Base-by-base conservation (phyloP, 2,329 filamentous ascomycete species). In the Cytospora paraplurivora region DNA sequence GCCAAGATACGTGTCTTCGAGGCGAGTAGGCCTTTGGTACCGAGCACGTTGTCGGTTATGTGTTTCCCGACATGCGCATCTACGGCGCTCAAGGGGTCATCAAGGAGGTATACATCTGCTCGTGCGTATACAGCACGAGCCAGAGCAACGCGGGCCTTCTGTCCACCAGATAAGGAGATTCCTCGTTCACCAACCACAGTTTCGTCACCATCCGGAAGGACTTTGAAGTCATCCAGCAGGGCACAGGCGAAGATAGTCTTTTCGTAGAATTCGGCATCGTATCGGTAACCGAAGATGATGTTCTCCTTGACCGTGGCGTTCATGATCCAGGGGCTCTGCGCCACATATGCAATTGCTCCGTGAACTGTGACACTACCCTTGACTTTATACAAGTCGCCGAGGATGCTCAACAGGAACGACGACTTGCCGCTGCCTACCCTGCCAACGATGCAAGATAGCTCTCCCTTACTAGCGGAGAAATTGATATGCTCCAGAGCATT, bases 231-330 rank as follows among this genome's bases (percentile, higher is more conserved):
- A 69, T 97, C 93, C 7, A 89, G 73, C 38, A 99, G 81, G 53
- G 95, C 95, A 74, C 96, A 99, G 49, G 95, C 94, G 73, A 92
- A 88, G 57, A 99, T 83, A 0, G 94, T 97, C 72, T 91, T 88
- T 62, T 98, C 92, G 77, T 99, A 99, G 76, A 99, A 99, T 35
- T 89, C 85, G 6, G 93, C 88, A 76, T 99, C 94, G 81, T 91
- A 97, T 54, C 92, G 88, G 77, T 99, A 93, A 1, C 95, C 95
- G 72, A 99, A 99, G 5, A 97, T 83, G 69, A 99, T 97, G 73
- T 99, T 99, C 73, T 99, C 95, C 71, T 93, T 92, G 62, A 99
- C 93, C 35, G 91, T 96, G 10, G 95, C 95, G 73, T 99, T 99
- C 88, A 98, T 94, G 59, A 99, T 91, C 95, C 96, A 99, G 21